Base-by-base conservation (phyloP, 495 filamentous ascomycete species). In the Ramalina peruviana region DNA sequence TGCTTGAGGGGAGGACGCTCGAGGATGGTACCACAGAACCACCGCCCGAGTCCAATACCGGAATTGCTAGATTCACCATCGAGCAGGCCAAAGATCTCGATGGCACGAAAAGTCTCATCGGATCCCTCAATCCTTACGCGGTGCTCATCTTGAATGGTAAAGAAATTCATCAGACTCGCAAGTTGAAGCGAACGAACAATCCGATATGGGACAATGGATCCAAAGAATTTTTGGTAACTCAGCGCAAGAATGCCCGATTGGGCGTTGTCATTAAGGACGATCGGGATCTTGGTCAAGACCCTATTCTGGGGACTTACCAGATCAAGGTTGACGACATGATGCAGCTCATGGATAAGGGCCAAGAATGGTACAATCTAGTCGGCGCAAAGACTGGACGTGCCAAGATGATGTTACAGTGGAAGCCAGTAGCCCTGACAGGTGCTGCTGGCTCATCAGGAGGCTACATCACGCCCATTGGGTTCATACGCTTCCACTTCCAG, bases 41-140 rank as follows among this genome's bases (percentile, higher is more conserved):
- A 3, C 72, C 81, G 0, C 92, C 93, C 3, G 92, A 96, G 58
- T 76, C 86, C 16, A 88, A 88, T 62, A 93, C 87, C 11, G 92
- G 92, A 71, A 93, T 99, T 56, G 75, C 86, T 51, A 82, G 85
- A 30, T 94, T 94, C 64, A 93, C 86, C 1, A 74, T 99, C 38
- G 87, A 93, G 62, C 89, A 94, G 67, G 88, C 88, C 47, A 97
- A 97, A 72, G 92, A 96, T 50, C 73, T 99, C 25, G 92, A 99
- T 61, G 79, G 82, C 25, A 80, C 75, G 26, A 95, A 90, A 79
- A 92, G 85, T 60, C 65, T 97, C 53, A 75, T 96, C 52, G 92
- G 90, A 19, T 74, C 80, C 51, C 79, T 98, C 25, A 94, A 85
- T 62, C 92, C 92, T 4, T 99, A 97, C 60, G 88, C 84, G 21